Conservation (phyloP, 2,329 filamentous ascomycete genomes). For the Epichloe elymi region DNA sequence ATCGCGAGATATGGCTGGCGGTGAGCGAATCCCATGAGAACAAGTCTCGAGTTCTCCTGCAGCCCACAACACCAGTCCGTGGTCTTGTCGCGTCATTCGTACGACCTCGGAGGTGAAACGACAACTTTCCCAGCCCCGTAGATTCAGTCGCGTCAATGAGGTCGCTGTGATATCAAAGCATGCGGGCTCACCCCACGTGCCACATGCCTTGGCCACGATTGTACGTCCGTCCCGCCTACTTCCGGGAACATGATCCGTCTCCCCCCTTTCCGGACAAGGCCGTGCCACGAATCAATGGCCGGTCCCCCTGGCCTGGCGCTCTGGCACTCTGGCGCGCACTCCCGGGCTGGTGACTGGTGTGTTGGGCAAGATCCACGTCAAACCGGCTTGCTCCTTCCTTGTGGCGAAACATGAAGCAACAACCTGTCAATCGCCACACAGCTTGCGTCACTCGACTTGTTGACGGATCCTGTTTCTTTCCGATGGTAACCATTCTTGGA, state of each 20-base stretch:
- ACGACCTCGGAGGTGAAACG: neutral
- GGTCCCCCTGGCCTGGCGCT: too few species aligned
- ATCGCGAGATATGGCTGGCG: neutral
- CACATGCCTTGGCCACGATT: constrained; percentile 9
- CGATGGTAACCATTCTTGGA: too few species aligned
- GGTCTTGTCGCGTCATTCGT: neutral
- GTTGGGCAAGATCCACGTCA: neutral
- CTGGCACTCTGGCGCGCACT: too few species aligned
- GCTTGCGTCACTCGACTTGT: too few species aligned
- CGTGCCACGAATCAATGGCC: too few species aligned
- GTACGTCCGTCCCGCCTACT: neutral
- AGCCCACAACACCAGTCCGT: neutral
- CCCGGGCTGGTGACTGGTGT: neutral
- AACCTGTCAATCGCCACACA: too few species aligned
- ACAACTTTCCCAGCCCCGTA: neutral
- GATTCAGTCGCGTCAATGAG: too few species aligned
- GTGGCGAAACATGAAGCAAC: too few species aligned
- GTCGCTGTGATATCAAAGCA: too few species aligned
- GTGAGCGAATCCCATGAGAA: neutral
- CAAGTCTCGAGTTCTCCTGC: neutral
- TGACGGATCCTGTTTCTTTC: too few species aligned
- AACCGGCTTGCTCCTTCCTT: neutral
- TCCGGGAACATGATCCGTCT: too few species aligned
- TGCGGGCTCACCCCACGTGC: constrained; percentile 8
- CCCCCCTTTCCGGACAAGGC: neutral